These are phyloP conservation scores for Eucalyptus polybractea DNA, from an alignment of 345 rosid genomes.

Conservation along the genomic window DNA sequence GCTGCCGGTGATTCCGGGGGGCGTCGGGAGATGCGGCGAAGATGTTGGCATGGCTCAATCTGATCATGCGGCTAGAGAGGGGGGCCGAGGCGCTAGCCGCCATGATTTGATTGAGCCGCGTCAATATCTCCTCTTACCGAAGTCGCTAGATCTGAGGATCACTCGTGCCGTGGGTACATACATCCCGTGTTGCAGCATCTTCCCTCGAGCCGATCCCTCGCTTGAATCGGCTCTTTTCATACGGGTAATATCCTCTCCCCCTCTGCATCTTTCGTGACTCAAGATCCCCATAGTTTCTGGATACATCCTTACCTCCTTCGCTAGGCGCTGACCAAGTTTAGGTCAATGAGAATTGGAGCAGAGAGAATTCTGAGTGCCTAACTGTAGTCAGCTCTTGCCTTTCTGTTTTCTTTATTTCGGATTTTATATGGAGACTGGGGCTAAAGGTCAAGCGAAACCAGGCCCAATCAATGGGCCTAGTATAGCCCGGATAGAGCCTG, in stretches of 20 bases:
- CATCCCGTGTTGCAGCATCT: not conserved
- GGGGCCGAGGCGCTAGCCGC: not conserved
- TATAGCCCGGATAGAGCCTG: not conserved
- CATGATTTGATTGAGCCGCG: constrained; percentile 8
- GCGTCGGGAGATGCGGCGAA: not conserved
- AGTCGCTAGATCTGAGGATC: not conserved
- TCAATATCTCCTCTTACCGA: not conserved
- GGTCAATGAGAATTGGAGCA: not conserved
- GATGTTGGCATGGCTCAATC: not conserved
- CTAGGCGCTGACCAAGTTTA: not conserved
- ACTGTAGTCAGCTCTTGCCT: not conserved
- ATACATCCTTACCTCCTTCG: not conserved
- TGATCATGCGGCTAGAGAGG: not conserved
- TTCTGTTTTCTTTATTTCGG: not conserved
- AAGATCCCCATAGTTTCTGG: not conserved
- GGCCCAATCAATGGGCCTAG: not conserved
- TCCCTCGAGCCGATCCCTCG: not conserved
- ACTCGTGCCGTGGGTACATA: not conserved
- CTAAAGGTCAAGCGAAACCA: not conserved
- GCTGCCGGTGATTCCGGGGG: not conserved
- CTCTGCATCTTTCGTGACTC: not conserved
- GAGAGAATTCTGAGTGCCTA: not conserved
- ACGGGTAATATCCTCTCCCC: not conserved
- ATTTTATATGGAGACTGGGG: not conserved
- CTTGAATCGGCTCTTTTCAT: not conserved